These are phyloP conservation scores for Epicoccum nigrum DNA, from an alignment of 2,329 filamentous ascomycete genomes.

Conservation along the genomic window DNA sequence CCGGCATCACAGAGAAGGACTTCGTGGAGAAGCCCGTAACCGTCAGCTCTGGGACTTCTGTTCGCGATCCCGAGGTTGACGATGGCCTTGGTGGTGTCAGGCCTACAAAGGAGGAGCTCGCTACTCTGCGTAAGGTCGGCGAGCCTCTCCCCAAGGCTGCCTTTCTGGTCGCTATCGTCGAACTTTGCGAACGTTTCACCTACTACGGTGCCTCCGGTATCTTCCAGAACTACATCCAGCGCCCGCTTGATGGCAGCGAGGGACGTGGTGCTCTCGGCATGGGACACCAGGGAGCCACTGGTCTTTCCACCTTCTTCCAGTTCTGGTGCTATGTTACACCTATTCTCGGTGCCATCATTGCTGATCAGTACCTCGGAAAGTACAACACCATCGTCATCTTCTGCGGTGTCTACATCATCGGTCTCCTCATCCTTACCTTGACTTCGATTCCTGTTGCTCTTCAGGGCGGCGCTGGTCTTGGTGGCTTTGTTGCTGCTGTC, in stretches of 20 bases:
- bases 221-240: conserved; percentile 59
- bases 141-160: conserved; percentile 55
- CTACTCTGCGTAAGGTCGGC: conserved; percentile 53
- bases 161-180: conserved; percentile 57
- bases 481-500: conserved; percentile 65
- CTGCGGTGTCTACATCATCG: conserved; percentile 67
- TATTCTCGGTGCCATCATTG: conserved; percentile 58
- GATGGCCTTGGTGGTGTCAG: conserved; percentile 42
- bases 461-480: conserved; percentile 64
- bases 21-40: conserved; percentile 17
- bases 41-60: conserved; percentile 25
- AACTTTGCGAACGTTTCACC: conserved; percentile 59
- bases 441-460: conserved; percentile 71
- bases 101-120: conserved; percentile 52
- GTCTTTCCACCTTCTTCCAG: conserved; percentile 55
- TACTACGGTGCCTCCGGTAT: conserved; percentile 55
- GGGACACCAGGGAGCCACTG: conserved; percentile 54
- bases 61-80: conserved; percentile 26
- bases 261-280: conserved; percentile 52
- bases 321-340: conserved; percentile 52
- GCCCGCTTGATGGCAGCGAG: conserved; percentile 45
- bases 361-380: conserved; percentile 73
- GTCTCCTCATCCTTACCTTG: conserved; percentile 70
- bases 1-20: conserved; percentile 30
- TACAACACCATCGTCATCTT: conserved; percentile 75